Conservation (phyloP, 2,329 filamentous ascomycete species). For the Diaporthe helianthi region DNA sequence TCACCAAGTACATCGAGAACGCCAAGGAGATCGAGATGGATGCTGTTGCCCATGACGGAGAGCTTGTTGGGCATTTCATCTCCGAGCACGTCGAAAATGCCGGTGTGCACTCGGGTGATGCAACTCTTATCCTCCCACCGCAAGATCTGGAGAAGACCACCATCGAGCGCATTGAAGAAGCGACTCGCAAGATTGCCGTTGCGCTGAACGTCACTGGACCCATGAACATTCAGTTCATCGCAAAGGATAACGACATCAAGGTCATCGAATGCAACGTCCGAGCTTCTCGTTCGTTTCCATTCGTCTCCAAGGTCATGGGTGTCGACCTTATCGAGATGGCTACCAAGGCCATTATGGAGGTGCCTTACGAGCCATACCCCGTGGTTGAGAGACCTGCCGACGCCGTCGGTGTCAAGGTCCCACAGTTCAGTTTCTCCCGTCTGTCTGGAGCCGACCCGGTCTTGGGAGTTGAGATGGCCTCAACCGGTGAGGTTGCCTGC, state of each 20-base stretch:
- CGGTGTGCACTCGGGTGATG: conserved; percentile 97
- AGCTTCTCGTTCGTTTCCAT: conserved; percentile 95
- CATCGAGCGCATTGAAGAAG: conserved; percentile 89
- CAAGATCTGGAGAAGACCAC: conserved; percentile 92
- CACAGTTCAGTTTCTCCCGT: conserved; percentile 98
- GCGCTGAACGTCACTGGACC: conserved; percentile 96
- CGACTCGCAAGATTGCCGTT: conserved; percentile 91
- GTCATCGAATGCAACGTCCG: conserved; percentile 99
- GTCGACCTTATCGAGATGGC: conserved; percentile 98
- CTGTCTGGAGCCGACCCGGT: conserved; percentile 96
- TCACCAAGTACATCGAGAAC: conserved; percentile 99
- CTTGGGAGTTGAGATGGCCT: conserved; percentile 98
- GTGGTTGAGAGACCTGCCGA: conserved; percentile 75
- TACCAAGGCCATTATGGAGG: conserved; percentile 91
- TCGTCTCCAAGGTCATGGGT: conserved; percentile 98
- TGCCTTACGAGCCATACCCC: conserved; percentile 84
- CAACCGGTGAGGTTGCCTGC: conserved; percentile 95
- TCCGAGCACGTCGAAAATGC: conserved; percentile 99
- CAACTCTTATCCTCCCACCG: conserved; percentile 91
- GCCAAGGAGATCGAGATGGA: conserved; percentile 99
- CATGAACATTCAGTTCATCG: conserved; percentile 99
- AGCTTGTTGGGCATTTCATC: conserved; percentile 93
- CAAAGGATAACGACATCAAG: conserved; percentile 99
- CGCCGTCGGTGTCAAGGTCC: conserved; percentile 96
- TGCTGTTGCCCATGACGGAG: conserved; percentile 88